Evolutionary conservation across 768 basidiomycete genomes (phyloP), one percentile per base, ranked within the genome.

Genomic region (Kwoniella dendrophila): DNA sequence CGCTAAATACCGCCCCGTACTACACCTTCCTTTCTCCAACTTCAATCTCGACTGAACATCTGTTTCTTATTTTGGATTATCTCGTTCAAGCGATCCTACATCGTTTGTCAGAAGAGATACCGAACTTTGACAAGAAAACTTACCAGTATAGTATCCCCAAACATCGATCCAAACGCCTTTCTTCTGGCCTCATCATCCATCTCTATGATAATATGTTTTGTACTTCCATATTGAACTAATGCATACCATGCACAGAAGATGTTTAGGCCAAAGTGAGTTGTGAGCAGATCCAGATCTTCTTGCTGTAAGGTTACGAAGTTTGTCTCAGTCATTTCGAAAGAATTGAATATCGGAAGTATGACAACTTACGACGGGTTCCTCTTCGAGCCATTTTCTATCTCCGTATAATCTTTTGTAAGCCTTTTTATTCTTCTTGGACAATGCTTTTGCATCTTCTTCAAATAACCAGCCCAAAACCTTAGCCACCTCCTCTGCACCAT

Each of bases 171-270:
- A 26, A 68, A 57, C 20, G 51, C 54, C 16, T 56, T 45, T 24
- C 27, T 43, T 29, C 63, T 63, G 20, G 50, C 18, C 3, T 20
- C 33, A 50, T 56, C 43, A 24, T 30, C 18, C 43, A 63, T 41
- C 3, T 22, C 44, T n/a, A 27, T 33, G 53, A 63, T 45, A 8
- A 29, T n/a, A 11, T 26, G 4, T 4, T 33, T 2, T 20, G 27
- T 26, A 11, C 30, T 27, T 4, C 36, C 32, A 33, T 26, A 56
- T 24, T 49, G 55, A 48, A 14, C 26, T 8, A 45, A 24, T 4
- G 59, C 59, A 50, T 57, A 68, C 47, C 49, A 36, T 4, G 63
- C 62, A 20, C 57, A 50, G 43, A 61, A 64, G 26, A 59, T 43
- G 38, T 68, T 68, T 1, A 67, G 30, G 3, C 50, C 55, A 27